These are phyloP conservation scores for Pleurotus salmoneostramineus DNA, from an alignment of 768 basidiomycete species.

Conservation along the genomic window DNA sequence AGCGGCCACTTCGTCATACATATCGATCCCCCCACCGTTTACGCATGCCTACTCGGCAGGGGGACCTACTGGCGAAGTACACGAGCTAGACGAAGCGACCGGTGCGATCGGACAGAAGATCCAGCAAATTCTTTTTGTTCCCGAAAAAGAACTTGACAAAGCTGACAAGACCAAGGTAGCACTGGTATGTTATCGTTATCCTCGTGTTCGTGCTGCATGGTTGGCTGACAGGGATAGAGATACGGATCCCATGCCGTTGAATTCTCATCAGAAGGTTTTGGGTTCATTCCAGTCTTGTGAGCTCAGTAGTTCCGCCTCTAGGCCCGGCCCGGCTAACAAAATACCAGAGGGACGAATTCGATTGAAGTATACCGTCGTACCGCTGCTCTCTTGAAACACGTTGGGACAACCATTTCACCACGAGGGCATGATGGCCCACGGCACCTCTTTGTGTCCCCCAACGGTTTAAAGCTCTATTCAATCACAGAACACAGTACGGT, in stretches of 20 bases:
- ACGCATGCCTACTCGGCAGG: conserved; percentile 46
- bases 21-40: conserved; percentile 43
- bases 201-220: neutral
- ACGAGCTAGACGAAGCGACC: conserved; percentile 27
- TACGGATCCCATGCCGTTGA: conserved; percentile 52
- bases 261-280: conserved; percentile 31
- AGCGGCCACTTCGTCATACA: conserved; percentile 56
- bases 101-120: conserved; percentile 39
- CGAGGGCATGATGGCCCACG: conserved; percentile 44
- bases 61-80: conserved; percentile 49
- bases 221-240: conserved; percentile 22
- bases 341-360: conserved; percentile 30
- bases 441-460: conserved; percentile 50
- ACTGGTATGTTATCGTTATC: conserved; percentile 27
- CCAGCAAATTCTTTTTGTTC: conserved; percentile 45
- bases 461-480: conserved; percentile 45
- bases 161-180: conserved; percentile 51
- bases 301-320: neutral
- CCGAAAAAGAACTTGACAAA: conserved; percentile 31
- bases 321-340: neutral
- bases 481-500: conserved; percentile 49
- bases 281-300: conserved; percentile 45
- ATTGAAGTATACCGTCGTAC: conserved; percentile 41
- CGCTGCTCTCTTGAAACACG: conserved; percentile 18
- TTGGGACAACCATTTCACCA: conserved; percentile 37